These are phyloP conservation scores for Citrullus amarus DNA, from an alignment of 306 rosid species.

Conservation along the genomic window DNA sequence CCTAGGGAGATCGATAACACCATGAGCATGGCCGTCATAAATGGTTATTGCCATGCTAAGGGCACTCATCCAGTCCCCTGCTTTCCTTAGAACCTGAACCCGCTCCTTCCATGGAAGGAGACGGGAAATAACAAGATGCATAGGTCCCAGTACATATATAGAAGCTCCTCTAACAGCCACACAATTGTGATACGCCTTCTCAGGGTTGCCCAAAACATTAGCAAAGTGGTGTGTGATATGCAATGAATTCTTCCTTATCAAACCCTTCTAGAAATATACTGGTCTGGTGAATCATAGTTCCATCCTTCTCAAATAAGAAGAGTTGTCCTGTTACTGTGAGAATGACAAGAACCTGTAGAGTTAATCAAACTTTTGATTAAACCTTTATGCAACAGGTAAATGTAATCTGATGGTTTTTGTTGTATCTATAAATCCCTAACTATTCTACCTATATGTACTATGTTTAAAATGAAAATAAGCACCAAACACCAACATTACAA, in stretches of 20 bases:
- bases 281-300: conserved; percentile 85
- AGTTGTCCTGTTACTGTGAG: conserved; percentile 69
- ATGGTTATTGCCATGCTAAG: conserved; percentile 92
- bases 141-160: conserved; percentile 74
- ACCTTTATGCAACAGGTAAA: conserved; percentile 11
- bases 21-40: conserved; percentile 92
- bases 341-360: conserved; percentile 81
- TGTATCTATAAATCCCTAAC: neutral
- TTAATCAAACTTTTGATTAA: conserved; percentile 18
- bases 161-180: conserved; percentile 91
- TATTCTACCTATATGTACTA: neutral
- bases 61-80: conserved; percentile 99
- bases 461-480: neutral
- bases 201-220: conserved; percentile 79
- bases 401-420: neutral
- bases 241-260: conserved; percentile 67
- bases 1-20: conserved; percentile 90
- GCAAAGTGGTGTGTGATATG: conserved; percentile 74
- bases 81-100: conserved; percentile 64
- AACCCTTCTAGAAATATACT: conserved; percentile 56
- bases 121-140: conserved; percentile 65
- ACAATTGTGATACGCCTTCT: conserved; percentile 85
- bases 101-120: conserved; percentile 99
- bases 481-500: neutral
- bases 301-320: conserved; percentile 73